A percentile compares a stretch with the other conserved stretches of the same genome.
Evolutionary conservation across 257 asterid genomes (phyloP).

Genomic region (Fraxinus anomala): DNA sequence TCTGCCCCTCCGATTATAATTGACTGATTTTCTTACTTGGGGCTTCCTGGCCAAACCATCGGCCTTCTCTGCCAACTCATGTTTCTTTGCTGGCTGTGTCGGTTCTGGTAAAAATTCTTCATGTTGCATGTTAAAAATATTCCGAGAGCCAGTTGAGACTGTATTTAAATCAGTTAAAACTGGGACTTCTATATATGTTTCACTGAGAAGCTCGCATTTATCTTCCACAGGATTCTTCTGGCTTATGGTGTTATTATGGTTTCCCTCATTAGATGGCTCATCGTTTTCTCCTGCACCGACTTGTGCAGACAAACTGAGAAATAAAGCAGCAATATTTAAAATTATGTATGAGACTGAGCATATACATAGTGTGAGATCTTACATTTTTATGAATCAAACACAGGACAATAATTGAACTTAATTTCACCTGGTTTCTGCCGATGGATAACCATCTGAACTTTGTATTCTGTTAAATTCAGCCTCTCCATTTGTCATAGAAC

Average conservation of each 20-base stretch:
- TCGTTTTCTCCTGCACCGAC: slow-evolving; percentile 27
- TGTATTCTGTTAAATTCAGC: slow-evolving; percentile 29
- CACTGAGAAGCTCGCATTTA: slow-evolving; percentile 43
- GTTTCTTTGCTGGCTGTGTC: slow-evolving; percentile 31
- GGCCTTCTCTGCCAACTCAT: slow-evolving; percentile 18
- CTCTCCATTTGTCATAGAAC: slow-evolving; percentile 32
- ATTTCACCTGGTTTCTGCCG: slow-evolving; percentile 57
- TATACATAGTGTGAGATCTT: not conserved
- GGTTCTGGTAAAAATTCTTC: slow-evolving; percentile 41
- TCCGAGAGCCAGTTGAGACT: slow-evolving; percentile 34
- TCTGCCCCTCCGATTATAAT: slow-evolving; percentile 39
- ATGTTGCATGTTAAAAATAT: slow-evolving; percentile 33
- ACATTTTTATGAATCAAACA: not conserved
- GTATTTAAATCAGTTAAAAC: slow-evolving; percentile 39
- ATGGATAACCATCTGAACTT: slow-evolving; percentile 37
- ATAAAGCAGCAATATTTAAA: slow-evolving; percentile 19
- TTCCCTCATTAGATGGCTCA: slow-evolving; percentile 27
- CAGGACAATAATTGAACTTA: not conserved
- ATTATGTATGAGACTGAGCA: not conserved
- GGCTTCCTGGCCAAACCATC: slow-evolving; percentile 31
- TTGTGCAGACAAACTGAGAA: slow-evolving; percentile 43
- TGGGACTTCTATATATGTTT: slow-evolving; percentile 61
- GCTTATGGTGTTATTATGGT: slow-evolving; percentile 4
- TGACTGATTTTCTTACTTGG: slow-evolving; percentile 39
- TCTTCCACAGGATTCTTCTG: slow-evolving; percentile 35